These are phyloP conservation scores for Cystofilobasidium ferigula DNA, from an alignment of 768 basidiomycete genomes.

Conservation along the genomic window DNA sequence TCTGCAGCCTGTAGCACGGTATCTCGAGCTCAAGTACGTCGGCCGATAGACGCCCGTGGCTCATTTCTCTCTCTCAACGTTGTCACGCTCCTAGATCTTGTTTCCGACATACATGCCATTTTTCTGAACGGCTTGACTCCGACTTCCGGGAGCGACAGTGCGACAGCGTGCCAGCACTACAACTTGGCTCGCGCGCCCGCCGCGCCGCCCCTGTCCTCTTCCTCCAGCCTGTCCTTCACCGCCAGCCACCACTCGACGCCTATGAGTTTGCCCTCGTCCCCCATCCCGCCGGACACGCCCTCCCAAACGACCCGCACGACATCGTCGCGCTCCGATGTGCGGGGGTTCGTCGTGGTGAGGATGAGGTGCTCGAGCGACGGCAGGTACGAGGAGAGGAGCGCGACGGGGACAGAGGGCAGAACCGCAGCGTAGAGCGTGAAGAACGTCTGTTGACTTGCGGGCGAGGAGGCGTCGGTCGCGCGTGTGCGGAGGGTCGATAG, in stretches of 20 bases:
- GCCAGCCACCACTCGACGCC: conserved; percentile 14
- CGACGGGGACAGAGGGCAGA: conserved; percentile 2
- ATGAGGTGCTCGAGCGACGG: conserved; percentile 9
- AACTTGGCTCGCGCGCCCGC: no score
- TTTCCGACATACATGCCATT: no score
- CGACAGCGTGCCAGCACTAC: no score
- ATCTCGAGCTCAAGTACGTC: conserved; percentile 17
- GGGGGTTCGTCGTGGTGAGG: neutral
- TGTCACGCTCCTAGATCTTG: no score
- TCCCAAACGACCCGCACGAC: conserved; percentile 11
- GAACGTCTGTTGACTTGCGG: neutral
- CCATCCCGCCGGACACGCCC: neutral
- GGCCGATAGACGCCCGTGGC: conserved; percentile 18
- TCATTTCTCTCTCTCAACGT: neutral
- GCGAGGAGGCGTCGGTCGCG: no score
- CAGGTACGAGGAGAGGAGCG: conserved; percentile 6
- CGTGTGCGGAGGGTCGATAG: neutral
- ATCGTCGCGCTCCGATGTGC: neutral
- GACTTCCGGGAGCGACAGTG: no score
- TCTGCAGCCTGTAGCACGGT: conserved; percentile 1
- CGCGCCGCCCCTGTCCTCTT: neutral
- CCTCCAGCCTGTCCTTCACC: neutral
- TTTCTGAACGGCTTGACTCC: no score
- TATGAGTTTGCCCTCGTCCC: conserved; percentile 4
- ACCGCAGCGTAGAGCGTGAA: conserved; percentile 2